phyloP scores from a whole-genome alignment of 805 yeast species.

The Schwanniomyces sp. region DNA sequence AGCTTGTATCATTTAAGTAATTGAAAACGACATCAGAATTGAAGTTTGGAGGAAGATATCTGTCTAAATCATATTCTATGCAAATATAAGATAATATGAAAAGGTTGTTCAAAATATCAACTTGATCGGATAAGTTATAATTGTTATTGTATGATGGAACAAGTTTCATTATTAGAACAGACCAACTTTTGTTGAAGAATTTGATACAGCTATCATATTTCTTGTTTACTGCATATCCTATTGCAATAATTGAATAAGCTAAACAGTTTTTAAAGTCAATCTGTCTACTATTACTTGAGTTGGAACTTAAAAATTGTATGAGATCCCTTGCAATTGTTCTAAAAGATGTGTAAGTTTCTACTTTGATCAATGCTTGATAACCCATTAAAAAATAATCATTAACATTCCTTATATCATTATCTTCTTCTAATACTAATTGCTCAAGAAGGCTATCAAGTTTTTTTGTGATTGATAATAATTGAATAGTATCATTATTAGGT shows the following conservation, averaged over 20 bases:
- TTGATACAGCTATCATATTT: constrained; percentile 31
- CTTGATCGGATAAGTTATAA: constrained; percentile 24
- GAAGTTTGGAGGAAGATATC: constrained; percentile 11
- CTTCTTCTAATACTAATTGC: constrained; percentile 9
- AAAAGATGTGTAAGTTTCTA: constrained; percentile 12
- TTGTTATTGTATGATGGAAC: constrained; percentile 33
- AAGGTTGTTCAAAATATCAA: constrained; percentile 46
- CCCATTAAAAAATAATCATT: constrained; percentile 35
- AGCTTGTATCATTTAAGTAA: constrained; percentile 48
- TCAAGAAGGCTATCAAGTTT: constrained; percentile 18
- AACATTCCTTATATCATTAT: constrained; percentile 9
- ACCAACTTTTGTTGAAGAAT: constrained; percentile 48
- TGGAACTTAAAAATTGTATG: constrained; percentile 19
- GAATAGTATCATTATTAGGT: constrained; percentile 20
- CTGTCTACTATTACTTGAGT: constrained; percentile 7
- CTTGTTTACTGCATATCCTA: constrained; percentile 35
- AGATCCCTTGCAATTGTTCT: constrained; percentile 20
- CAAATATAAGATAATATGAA: constrained; percentile 45
- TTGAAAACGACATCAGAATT: constrained; percentile 49
- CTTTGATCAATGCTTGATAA: constrained; percentile 12
- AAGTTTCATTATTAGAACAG: constrained; percentile 30
- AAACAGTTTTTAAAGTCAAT: constrained; percentile 36
- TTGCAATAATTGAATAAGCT: constrained; percentile 44
- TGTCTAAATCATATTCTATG: constrained; percentile 36
- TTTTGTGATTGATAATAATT: constrained; percentile 27